Evolutionary conservation across 352 stramenopile species (phyloP).

Genomic region (Pythium aristosporum): DNA sequence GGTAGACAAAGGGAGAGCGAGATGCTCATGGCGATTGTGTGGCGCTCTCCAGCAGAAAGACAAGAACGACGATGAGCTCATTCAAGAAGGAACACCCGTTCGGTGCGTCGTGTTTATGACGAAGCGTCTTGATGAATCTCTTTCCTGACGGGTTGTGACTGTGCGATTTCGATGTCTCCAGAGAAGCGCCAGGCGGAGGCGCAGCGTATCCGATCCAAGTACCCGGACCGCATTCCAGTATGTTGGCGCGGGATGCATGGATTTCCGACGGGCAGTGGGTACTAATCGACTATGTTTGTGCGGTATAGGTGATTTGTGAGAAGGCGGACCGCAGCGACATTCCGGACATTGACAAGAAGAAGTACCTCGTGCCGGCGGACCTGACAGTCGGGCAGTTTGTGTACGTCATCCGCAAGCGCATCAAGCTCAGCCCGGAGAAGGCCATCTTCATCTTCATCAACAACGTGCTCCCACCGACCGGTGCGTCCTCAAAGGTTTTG

Average conservation of each 20-base stretch:
- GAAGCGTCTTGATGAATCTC: background rate
- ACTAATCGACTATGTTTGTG: background rate
- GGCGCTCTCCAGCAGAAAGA: background rate
- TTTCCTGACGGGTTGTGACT: background rate
- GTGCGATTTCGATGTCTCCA: conserved; percentile 22
- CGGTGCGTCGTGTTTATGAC: conserved; percentile 41
- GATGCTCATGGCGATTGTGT: background rate
- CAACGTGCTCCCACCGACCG: conserved; percentile 96
- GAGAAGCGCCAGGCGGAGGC: conserved; percentile 98
- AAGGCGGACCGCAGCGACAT: conserved; percentile 98
- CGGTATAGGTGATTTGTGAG: conserved; percentile 83
- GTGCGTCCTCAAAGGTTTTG: conserved; percentile 30
- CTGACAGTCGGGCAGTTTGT: conserved; percentile 98
- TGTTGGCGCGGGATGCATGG: background rate
- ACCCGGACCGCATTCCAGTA: conserved; percentile 97
- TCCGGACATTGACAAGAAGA: conserved; percentile 99
- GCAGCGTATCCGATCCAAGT: conserved; percentile 98
- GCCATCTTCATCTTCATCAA: conserved; percentile 99
- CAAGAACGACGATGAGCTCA: conserved; percentile 65
- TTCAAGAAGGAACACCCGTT: conserved; percentile 92
- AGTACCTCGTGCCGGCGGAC: conserved; percentile 97
- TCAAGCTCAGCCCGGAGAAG: conserved; percentile 97
- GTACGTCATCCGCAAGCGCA: conserved; percentile 99
- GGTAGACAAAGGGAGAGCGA: background rate
- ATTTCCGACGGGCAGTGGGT: conserved; percentile 1